Evolutionary conservation across 1,139 yeast species (phyloP).

Genomic region (Pichia sp.): DNA sequence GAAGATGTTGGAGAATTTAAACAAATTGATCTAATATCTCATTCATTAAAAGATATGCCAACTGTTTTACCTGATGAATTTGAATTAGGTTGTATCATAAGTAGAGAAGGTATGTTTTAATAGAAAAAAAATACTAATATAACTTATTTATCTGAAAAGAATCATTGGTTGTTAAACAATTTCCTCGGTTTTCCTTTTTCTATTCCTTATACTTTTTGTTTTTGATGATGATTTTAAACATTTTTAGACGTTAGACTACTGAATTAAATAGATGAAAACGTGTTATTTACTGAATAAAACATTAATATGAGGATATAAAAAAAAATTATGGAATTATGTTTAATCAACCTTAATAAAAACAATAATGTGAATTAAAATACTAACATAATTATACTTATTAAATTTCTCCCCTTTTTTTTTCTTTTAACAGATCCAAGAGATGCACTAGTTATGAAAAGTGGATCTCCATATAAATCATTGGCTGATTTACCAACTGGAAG

Average conservation of each 20-base stretch:
- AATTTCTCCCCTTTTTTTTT: neutral
- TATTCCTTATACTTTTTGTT: neutral
- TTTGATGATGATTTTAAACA: slow-evolving; percentile 26
- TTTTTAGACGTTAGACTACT: slow-evolving; percentile 50
- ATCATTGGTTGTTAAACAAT: neutral
- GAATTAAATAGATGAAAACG: slow-evolving; percentile 36
- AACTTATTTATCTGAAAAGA: neutral
- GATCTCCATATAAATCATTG: slow-evolving; percentile 56
- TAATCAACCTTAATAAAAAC: no score
- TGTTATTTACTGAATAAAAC: slow-evolving; percentile 14
- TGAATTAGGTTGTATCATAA: slow-evolving; percentile 78
- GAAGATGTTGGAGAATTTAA: slow-evolving; percentile 59
- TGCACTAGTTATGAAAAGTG: slow-evolving; percentile 75
- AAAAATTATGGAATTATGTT: neutral
- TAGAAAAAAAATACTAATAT: neutral
- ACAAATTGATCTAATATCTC: slow-evolving; percentile 81
- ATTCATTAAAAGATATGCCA: slow-evolving; percentile 93
- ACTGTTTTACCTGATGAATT: slow-evolving; percentile 86
- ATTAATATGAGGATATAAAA: no score
- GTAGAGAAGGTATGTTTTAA: slow-evolving; percentile 53
- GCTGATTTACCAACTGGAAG: slow-evolving; percentile 78
- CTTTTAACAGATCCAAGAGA: slow-evolving; percentile 68
- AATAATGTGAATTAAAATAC: slow-evolving; percentile 3
- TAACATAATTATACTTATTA: slow-evolving; percentile 6
- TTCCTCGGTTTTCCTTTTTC: neutral